Percentiles rank a stretch among this genome's conserved stretches.
Conservation (phyloP, 1,284 basidiomycete genomes). For the Tremellales sp. region DNA sequence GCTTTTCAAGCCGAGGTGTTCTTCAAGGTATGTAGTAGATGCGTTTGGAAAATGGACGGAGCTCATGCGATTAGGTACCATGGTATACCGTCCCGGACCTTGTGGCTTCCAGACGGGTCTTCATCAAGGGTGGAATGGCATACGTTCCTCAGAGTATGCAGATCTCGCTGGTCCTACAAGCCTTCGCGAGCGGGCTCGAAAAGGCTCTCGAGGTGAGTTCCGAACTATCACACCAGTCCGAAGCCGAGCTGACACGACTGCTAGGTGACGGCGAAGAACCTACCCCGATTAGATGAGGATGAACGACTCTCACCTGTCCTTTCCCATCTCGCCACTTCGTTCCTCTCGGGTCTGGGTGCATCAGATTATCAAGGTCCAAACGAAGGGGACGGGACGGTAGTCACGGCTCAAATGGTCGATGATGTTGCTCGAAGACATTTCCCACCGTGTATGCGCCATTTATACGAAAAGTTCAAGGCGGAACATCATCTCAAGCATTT, state of each 20-base stretch:
- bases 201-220: constrained; percentile 69
- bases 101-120: constrained; percentile 77
- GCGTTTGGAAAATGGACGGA: no score
- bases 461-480: constrained; percentile 72
- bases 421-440: constrained; percentile 82
- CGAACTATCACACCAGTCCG: not conserved
- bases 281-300: constrained; percentile 95
- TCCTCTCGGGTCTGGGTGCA: constrained; percentile 74
- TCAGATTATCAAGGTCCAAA: constrained; percentile 37
- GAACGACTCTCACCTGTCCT: constrained; percentile 86
- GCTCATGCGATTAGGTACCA: constrained; percentile 53
- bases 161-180: constrained; percentile 82
- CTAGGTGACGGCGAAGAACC: constrained; percentile 76
- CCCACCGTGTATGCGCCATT: constrained; percentile 91
- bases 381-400: constrained; percentile 51
- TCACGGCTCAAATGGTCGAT: constrained; percentile 93
- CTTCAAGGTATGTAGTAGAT: constrained; percentile 43
- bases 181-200: constrained; percentile 73
- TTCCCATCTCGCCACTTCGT: constrained; percentile 88
- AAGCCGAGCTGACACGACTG: not conserved
- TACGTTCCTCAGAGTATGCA: constrained; percentile 81
- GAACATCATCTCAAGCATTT: constrained; percentile 91
- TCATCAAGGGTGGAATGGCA: constrained; percentile 77
- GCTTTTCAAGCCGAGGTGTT: constrained; percentile 53
- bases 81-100: constrained; percentile 95